Percentiles rank a stretch among this genome's conserved stretches.
Conservation (phyloP, 345 rosid species). For the Mallotus nudiflorus region DNA sequence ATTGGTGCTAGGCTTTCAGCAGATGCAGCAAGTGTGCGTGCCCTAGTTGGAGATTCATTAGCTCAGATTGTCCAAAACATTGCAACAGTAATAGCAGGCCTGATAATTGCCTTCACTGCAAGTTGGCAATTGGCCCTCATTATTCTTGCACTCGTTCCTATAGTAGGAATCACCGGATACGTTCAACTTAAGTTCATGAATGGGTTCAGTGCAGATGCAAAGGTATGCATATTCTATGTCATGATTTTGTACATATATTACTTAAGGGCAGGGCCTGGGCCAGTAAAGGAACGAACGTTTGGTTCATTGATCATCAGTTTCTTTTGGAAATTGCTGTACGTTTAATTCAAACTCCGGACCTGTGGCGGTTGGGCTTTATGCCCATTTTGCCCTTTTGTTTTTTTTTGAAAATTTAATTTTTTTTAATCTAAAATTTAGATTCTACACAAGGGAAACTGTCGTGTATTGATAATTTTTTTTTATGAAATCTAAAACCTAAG, state of each 20-base stretch:
- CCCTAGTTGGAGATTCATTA: slow-evolving; percentile 73
- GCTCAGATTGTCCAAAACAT: slow-evolving; percentile 59
- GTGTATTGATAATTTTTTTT: too few species aligned
- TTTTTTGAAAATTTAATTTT: too few species aligned
- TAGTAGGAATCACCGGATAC: slow-evolving; percentile 58
- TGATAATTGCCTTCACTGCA: slow-evolving; percentile 73
- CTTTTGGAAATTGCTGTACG: too few species aligned
- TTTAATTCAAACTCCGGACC: too few species aligned
- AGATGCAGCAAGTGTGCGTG: slow-evolving; percentile 70
- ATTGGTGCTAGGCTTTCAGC: slow-evolving; percentile 82
- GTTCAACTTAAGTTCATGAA: slow-evolving; percentile 63
- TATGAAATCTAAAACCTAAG: too few species aligned
- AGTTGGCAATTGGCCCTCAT: slow-evolving; percentile 70
- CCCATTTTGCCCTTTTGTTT: too few species aligned
- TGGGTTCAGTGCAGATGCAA: slow-evolving; percentile 80
- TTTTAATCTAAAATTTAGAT: too few species aligned
- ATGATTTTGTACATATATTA: too few species aligned
- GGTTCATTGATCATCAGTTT: too few species aligned
- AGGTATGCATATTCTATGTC: slow-evolving; percentile 42
- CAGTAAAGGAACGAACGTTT: too few species aligned
- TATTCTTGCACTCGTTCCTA: slow-evolving; percentile 60
- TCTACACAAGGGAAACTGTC: too few species aligned
- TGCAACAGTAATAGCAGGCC: slow-evolving; percentile 57
- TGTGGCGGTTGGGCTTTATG: too few species aligned
- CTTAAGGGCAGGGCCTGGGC: neutral